Conservation (phyloP, 768 basidiomycete genomes). For the Xerocomellus amylosporus region DNA sequence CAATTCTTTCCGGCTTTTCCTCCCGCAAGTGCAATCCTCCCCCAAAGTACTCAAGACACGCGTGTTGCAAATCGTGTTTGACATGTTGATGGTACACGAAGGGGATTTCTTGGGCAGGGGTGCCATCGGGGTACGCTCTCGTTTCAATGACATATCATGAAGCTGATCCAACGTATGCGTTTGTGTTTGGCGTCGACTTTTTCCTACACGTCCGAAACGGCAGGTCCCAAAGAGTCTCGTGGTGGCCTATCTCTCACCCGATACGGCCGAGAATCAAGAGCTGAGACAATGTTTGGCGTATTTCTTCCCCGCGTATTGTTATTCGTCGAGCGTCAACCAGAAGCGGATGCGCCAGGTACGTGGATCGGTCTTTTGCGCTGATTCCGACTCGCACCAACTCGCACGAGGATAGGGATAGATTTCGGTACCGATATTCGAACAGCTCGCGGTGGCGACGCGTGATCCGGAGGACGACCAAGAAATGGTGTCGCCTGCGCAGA, state of each 20-base stretch:
- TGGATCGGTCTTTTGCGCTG: background rate
- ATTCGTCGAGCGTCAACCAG: conserved; percentile 75
- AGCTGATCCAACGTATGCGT: too few species aligned
- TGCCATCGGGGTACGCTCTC: conserved; percentile 29
- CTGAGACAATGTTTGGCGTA: conserved; percentile 64
- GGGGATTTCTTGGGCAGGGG: conserved; percentile 54
- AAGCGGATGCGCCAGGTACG: conserved; percentile 55
- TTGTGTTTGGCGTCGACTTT: too few species aligned
- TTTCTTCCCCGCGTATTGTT: conserved; percentile 51
- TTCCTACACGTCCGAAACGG: too few species aligned
- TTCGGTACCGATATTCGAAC: conserved; percentile 64
- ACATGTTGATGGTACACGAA: conserved; percentile 84
- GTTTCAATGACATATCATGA: background rate
- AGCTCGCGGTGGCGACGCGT: conserved; percentile 53
- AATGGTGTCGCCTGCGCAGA: conserved; percentile 70
- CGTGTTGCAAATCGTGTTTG: conserved; percentile 77
- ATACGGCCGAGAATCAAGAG: conserved; percentile 27
- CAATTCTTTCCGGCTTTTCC: conserved; percentile 75
- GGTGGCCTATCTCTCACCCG: too few species aligned
- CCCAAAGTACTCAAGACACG: conserved; percentile 64
- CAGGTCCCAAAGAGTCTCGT: too few species aligned
- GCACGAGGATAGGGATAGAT: too few species aligned
- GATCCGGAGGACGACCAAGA: conserved; percentile 70
- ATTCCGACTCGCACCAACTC: background rate
- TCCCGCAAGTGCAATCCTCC: conserved; percentile 64